phyloP scores from a whole-genome alignment of 2,329 filamentous ascomycete genomes.

The Colletotrichum sojae region DNA sequence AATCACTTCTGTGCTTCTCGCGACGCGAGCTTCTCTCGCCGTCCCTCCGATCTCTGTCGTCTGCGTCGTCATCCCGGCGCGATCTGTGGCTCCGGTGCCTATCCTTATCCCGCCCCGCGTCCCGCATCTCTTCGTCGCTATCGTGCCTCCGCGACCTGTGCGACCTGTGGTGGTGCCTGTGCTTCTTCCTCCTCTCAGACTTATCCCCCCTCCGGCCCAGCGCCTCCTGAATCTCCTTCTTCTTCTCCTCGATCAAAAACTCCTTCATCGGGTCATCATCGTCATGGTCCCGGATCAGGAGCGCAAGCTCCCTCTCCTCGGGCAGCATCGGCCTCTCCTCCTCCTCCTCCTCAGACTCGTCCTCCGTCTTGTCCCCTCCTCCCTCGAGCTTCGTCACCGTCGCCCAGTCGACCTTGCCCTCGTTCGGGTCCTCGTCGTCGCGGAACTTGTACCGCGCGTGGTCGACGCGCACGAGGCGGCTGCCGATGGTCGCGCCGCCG shows the following conservation, averaged over 20 bases:
- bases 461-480: constrained; percentile 87
- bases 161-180: constrained; percentile 62
- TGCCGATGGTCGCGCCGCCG: constrained; percentile 86
- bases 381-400: constrained; percentile 70
- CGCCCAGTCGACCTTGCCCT: constrained; percentile 71
- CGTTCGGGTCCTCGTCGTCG: constrained; percentile 80
- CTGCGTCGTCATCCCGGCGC: constrained; percentile 54
- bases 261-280: constrained; percentile 98
- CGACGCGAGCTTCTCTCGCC: constrained; percentile 45
- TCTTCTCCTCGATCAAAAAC: constrained; percentile 91
- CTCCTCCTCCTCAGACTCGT: constrained; percentile 59
- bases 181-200: constrained; percentile 65
- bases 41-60: constrained; percentile 44
- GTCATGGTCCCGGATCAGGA: constrained; percentile 84
- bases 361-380: constrained; percentile 61
- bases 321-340: constrained; percentile 75
- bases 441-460: constrained; percentile 92
- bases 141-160: constrained; percentile 57
- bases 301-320: constrained; percentile 85
- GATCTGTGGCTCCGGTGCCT: constrained; percentile 49
- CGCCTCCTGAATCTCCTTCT: constrained; percentile 85
- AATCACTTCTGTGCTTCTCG: constrained; percentile 46
- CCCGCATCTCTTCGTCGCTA: constrained; percentile 46
- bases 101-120: constrained; percentile 49
- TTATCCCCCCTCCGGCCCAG: constrained; percentile 65